Base-by-base conservation (phyloP, 2,329 filamentous ascomycete genomes). In the Cladorrhinum sp. region DNA sequence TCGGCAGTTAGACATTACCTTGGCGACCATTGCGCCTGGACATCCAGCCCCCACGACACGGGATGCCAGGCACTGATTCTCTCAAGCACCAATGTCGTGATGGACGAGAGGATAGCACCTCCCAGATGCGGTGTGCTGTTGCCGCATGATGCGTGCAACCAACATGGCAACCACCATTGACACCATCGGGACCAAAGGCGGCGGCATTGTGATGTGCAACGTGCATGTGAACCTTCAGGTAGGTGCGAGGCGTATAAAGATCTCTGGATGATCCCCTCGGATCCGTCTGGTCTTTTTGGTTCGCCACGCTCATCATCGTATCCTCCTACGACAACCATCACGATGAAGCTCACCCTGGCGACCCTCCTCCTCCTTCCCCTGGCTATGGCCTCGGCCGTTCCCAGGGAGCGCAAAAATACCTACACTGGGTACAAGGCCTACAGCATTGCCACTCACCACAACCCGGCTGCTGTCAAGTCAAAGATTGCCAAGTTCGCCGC, bases 391-490 rank as follows among this genome's bases (percentile, higher is more conserved):
- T 33, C 59, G 21, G 59, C 59, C 14, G 59, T 57, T 16, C 59
- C 63, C 48, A 55, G 55, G 30, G 61, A 61, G 39, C 55, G 33
- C 28, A 65, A 63, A 51, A 55, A 63, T 28, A 56, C 53, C 18
- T 65, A 65, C 46, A 56, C 58, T 33, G 63, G 63, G 16, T 65
- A 63, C 61, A 62, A 60, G 59, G 59, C 57, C 24, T 65, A 57
- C 59, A 59, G 61, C 56, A 62, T 65, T 49, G 20, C 59, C 39
- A 65, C 63, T 18, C 56, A 60, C 46, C 51, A 65, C 33, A 54
- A 65, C 36, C 57, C 57, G 12, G 61, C 61, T 9, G 28, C 51
- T 18, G 53, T 65, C 61, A 58, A 62, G 57, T 42, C 49, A 18
- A 58, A 63, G 57, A 53, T 65, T 23, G 46, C 56, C 23, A 24